Base-by-base conservation (phyloP, 495 filamentous ascomycete species). In the Viridothelium virens region DNA sequence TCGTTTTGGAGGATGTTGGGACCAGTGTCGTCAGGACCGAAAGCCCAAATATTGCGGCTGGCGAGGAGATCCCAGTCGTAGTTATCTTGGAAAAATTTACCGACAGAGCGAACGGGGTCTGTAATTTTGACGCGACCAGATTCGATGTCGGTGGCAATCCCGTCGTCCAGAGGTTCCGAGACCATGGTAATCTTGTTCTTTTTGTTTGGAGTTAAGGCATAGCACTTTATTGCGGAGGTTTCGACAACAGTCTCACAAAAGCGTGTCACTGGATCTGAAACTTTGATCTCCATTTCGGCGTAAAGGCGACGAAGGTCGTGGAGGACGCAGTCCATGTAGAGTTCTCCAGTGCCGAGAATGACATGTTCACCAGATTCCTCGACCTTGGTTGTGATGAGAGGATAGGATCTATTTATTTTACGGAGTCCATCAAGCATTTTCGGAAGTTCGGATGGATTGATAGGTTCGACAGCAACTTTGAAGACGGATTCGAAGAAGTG, bases 181-280 rank as follows among this genome's bases (percentile, higher is more conserved):
- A 96, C 88, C 91, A 97, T 96, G 61, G 94, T 98, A 74, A 98
- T 90, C 76, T 96, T 97, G 78, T 97, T 98, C 78, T 96, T 96
- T 75, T 98, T 97, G 77, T 98, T 98, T 6, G 94, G 94, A 3
- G 94, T 98, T 70, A 96, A 84, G 11, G 94, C 92, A 76, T 96
- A 97, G 75, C 94, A 97, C 80, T 97, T 97, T 66, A 96, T 96
- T 37, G 93, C 92, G 25, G 91, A 96, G 62, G 91, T 95, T 74
- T 97, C 95, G 62, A 95, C 91, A n/a, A 96, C 91, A 2, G 94
- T 98, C 79, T 98, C 94, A 77, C 91, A 95, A 81, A 98, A 98
- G 38, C 94, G 85, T 34, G 95, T 97, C 25, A 97, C 95, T 4
- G 94, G 94, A 73, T 98, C 94, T 10, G 94, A 98, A 59, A 98